These are phyloP conservation scores for Fraxinus cuspidata DNA, from an alignment of 257 asterid genomes.

Conservation along the genomic window DNA sequence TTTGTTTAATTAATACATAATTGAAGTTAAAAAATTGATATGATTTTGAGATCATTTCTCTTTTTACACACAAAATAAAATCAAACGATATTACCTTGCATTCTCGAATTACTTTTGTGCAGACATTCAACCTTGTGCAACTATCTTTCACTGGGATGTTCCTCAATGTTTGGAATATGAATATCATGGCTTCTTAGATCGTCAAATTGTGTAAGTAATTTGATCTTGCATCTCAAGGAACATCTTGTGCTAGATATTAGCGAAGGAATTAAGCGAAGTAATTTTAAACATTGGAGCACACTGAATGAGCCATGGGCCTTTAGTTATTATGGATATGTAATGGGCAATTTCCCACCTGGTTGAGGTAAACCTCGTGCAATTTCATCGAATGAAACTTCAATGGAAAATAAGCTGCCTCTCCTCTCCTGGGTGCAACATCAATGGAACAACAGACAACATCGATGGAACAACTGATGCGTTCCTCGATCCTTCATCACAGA, in stretches of 20 bases:
- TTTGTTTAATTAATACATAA: neutral
- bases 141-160: conserved; percentile 26
- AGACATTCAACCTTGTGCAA: conserved; percentile 23
- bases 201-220: neutral
- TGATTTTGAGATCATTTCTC: too few relatives aligned
- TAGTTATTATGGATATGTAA: neutral
- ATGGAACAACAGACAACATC: too few relatives aligned
- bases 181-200: conserved; percentile 24
- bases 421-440: too few relatives aligned
- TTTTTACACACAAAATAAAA: too few relatives aligned
- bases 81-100: too few relatives aligned
- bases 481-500: too few relatives aligned
- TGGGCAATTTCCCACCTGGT: conserved; percentile 10
- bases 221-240: neutral
- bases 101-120: too few relatives aligned
- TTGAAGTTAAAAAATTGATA: too few relatives aligned
- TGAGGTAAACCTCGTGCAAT: neutral
- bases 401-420: too few relatives aligned
- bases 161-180: conserved; percentile 25
- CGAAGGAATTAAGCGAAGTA: neutral
- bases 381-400: too few relatives aligned
- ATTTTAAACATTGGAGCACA: conserved; percentile 25
- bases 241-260: too few relatives aligned
- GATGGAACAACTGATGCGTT: too few relatives aligned
- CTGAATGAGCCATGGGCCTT: conserved; percentile 28